Evolutionary conservation across 495 filamentous ascomycete genomes (phyloP), one percentile per base, ranked within the genome.

Genomic region (Penicillium ochrochloron): DNA sequence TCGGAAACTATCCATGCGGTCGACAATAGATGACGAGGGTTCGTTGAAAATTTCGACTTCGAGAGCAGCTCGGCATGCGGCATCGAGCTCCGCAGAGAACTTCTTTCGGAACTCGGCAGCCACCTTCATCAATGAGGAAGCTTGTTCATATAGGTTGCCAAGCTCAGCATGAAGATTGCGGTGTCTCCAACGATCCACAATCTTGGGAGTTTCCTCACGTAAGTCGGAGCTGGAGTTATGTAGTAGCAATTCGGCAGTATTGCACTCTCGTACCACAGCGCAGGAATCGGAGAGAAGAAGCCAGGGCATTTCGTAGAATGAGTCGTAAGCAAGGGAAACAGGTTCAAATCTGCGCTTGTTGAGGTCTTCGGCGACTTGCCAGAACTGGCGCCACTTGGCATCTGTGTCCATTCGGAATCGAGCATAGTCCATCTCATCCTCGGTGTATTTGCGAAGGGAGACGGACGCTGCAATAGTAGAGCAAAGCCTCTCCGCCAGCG

Each of bases 381-480:
- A 95, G 76, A 95, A 96, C 50, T 92, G 84, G 46, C 89, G 86
- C 96, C 95, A 99, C 70, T 97, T 94, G 10, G 88, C 80, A 71
- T 93, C 88, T 44, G 88, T 89, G 34, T 90, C 87, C 33, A 77
- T 75, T 46, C 88, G 83, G 73, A 90, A 94, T 46, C 88, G 85
- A 15, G 87, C 82, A 63, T 90, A 91, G 63, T 95, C 89, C 70
- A 89, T 84, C n/a, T 83, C 84, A 8, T 88, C 88, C 8, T 86
- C 81, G 25, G 85, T 80, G 31, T 77, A 83, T 61, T 83, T 86
- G 17, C 83, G 80, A 21, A 93, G 75, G 2, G 85, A 80, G 12
- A 90, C 84, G 3, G 86, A 88, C 2, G 84, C 80, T 21, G 86
- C 85, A 12, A 97, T 82, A 0, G 89, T 85, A 1, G 86, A 85